Evolutionary conservation across 2,329 filamentous ascomycete genomes (phyloP).

Genomic region (Orbilia quercus): DNA sequence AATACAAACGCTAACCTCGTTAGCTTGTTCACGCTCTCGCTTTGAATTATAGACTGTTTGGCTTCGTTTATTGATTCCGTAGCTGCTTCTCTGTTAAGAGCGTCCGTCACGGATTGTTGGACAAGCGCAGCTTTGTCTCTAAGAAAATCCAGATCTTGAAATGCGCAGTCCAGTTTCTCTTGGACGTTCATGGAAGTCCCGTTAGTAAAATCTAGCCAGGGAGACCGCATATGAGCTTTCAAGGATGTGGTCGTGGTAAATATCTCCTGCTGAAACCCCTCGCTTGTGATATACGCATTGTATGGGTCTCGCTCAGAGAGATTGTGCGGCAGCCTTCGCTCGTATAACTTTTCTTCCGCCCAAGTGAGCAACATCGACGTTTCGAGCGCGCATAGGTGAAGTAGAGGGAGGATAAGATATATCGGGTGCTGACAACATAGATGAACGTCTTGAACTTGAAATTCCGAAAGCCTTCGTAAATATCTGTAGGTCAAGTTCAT

Average conservation of each 20-base stretch:
- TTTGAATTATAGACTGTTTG: slow-evolving; percentile 61
- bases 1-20: slow-evolving; percentile 66
- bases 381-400: slow-evolving; percentile 46
- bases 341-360: slow-evolving; percentile 54
- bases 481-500: slow-evolving; percentile 55
- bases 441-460: slow-evolving; percentile 25
- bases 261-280: slow-evolving; percentile 54
- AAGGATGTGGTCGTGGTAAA: slow-evolving; percentile 54
- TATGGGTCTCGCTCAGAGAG: slow-evolving; percentile 44
- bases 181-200: slow-evolving; percentile 21
- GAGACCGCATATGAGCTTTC: slow-evolving; percentile 38
- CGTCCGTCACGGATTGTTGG: slow-evolving; percentile 48
- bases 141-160: slow-evolving; percentile 47
- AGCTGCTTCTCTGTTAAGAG: slow-evolving; percentile 46
- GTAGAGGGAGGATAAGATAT: slow-evolving; percentile 43
- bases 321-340: slow-evolving; percentile 48
- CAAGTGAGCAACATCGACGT: slow-evolving; percentile 53
- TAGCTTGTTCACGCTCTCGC: slow-evolving; percentile 62
- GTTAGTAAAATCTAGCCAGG: slow-evolving; percentile 31
- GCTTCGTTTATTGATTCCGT: slow-evolving; percentile 55
- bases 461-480: slow-evolving; percentile 45
- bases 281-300: slow-evolving; percentile 54
- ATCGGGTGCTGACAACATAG: slow-evolving; percentile 49
- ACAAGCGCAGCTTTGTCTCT: slow-evolving; percentile 46
- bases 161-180: slow-evolving; percentile 44